Evolutionary conservation across 345 rosid species (phyloP), one percentile per base, ranked within the genome.

Genomic region (Nasturtium officinale): DNA sequence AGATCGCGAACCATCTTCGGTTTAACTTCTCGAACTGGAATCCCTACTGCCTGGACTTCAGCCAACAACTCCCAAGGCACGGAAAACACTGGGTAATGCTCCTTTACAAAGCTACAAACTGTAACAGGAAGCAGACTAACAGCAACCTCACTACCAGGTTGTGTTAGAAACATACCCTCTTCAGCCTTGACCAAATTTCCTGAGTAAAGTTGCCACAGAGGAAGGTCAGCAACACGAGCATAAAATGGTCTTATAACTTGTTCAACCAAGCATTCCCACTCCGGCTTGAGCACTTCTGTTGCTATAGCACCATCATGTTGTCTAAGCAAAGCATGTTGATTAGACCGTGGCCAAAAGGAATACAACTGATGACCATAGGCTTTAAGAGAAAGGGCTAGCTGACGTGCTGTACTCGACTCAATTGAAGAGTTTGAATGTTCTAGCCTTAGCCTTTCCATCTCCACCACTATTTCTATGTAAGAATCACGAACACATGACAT

Each of bases 151-250:
- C 85, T 83, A 62, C 89, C 97, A 75, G 98, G 98, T 61, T 85
- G 97, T 69, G 97, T 85, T 73, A 93, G 86, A 85, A 93, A 90
- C 98, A 93, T 93, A 72, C 97, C 98, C 79, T 93, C 98, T 72
- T 84, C 88, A 65, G 93, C 89, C 86, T 84, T 93, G 66, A 90
- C 98, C 66, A 90, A 70, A 76, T 83, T 87, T 85, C 98, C 98
- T 0, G 97, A 87, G 79, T 89, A 90, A 58, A 93, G 84, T 81
- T 93, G 97, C 98, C 98, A 93, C 48, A 90, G 78, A 54, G 97
- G 97, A 76, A 93, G 96, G 76, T 93, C 97, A 75, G 87, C 87
- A 72, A 85, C 71, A 63, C 91, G 92, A 76, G 77, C 73, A 73
- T 93, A 93, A 78, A 93, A 93, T 18, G 98, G 97, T 84, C 82